These are phyloP conservation scores for Zygoascus bituminiphila DNA, from an alignment of 805 yeast genomes.

Conservation along the genomic window DNA sequence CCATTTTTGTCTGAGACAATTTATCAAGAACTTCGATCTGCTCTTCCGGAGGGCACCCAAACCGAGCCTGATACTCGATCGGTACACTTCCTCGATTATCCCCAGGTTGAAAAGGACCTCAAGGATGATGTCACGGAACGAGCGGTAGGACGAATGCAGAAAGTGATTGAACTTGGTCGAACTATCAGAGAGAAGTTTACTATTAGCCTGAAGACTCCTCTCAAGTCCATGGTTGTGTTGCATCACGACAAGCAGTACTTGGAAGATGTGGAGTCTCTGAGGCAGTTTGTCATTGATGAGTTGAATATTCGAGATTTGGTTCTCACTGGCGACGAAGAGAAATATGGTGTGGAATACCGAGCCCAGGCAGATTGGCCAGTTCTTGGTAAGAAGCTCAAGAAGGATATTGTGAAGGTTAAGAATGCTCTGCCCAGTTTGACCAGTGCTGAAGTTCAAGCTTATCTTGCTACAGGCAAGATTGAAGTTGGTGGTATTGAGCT, in stretches of 20 bases:
- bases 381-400: constrained; percentile 92
- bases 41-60: constrained; percentile 32
- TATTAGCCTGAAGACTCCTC: constrained; percentile 90
- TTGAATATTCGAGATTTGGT: constrained; percentile 83
- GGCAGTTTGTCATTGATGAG: constrained; percentile 79
- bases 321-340: constrained; percentile 83
- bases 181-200: constrained; percentile 92
- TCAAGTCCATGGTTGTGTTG: constrained; percentile 76
- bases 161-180: constrained; percentile 93
- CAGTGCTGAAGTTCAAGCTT: constrained; percentile 74
- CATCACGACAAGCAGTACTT: constrained; percentile 71
- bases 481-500: constrained; percentile 85
- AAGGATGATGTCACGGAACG: constrained; percentile 72
- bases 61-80: constrained; percentile 62
- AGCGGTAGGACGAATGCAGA: constrained; percentile 93
- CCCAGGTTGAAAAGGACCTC: constrained; percentile 69
- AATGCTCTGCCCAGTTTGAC: constrained; percentile 80
- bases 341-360: constrained; percentile 83
- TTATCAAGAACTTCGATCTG: constrained; percentile 63
- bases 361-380: constrained; percentile 99
- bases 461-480: constrained; percentile 62
- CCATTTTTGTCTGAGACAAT: constrained; percentile 91
- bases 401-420: constrained; percentile 88
- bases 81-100: constrained; percentile 91
- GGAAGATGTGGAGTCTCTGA: constrained; percentile 67